Base-by-base conservation (phyloP, 78 protist genomes). In the Dictyostelium citrinum region DNA sequence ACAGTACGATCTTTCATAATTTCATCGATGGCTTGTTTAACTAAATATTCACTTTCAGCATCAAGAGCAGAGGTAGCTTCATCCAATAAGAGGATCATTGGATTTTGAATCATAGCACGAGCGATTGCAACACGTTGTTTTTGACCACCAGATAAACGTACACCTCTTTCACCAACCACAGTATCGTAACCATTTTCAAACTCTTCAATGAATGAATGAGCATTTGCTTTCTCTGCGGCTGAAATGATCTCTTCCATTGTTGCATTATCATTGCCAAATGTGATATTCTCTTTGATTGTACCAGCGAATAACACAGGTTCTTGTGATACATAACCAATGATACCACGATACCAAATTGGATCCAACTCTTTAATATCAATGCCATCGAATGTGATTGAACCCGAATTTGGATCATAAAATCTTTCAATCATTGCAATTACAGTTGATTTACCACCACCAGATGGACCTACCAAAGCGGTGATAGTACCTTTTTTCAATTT, bases 61-160 rank as follows among this genome's bases (percentile, higher is more conserved):
- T 98, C 99, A 20, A 98, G 95, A 3, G 98, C 98, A 7, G 70
- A 31, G 37, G 99, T 99, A 17, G 99, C 99, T 83, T 98, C 99
- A 86, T 98, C 99, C 1, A 98, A 93, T n/a, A 98, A 49, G 12
- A 98, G 58, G 3, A 98, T 39, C 37, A 90, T 75, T 79, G 99
- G 98, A 70, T 98, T 31, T 27, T 64, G n/a, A 4, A 98, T 37
- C 2, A 98, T 37, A 3, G 98, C 99, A 16, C 98, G 51, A 6
- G 98, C 97, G 9, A 97, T 90, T 7, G 97, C 94, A 31, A 97
- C 72, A 41, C 98, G 85, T 80, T 97, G 98, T 39, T 84, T 91
- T 90, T 97, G 97, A 11, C 98, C 97, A 60, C 98, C 98, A 0
- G 98, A 96, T 3, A 98, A 81, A 22, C 79, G 12, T 31, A 55